Conservation (phyloP, 768 basidiomycete genomes). For the Myochromella boudieri region DNA sequence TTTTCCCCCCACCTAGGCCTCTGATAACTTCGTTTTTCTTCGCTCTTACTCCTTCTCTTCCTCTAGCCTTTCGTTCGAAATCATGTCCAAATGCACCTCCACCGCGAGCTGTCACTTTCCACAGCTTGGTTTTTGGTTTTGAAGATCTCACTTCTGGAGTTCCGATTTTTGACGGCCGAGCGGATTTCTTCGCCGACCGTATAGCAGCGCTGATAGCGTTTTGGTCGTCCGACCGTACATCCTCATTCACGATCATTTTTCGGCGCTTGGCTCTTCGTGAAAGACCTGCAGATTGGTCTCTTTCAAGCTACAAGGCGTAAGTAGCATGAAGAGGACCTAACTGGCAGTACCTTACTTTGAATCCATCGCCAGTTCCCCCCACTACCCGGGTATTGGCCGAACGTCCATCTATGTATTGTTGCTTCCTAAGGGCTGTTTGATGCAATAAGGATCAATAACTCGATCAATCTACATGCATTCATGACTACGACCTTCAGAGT, state of each 20-base stretch:
- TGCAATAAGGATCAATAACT: not conserved
- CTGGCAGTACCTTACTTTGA: constrained; percentile 35
- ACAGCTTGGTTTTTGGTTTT: constrained; percentile 32
- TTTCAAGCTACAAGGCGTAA: constrained; percentile 53
- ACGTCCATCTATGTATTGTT: constrained; percentile 66
- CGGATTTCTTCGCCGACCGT: constrained; percentile 82
- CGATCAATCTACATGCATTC: constrained; percentile 4
- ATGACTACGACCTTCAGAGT: constrained; percentile 63
- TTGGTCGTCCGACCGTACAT: constrained; percentile 58
- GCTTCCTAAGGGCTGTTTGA: constrained; percentile 68
- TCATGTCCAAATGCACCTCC: constrained; percentile 60
- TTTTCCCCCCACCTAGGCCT: constrained; percentile 52
- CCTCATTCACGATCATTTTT: constrained; percentile 83
- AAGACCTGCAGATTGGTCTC: constrained; percentile 78
- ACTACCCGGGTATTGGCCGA: constrained; percentile 33
- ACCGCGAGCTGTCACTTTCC: constrained; percentile 31
- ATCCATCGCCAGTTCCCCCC: constrained; percentile 36
- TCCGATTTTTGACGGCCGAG: constrained; percentile 75
- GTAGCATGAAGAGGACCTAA: constrained; percentile 2
- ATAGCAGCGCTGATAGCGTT: constrained; percentile 70
- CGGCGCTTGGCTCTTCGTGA: constrained; percentile 86
- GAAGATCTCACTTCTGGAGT: constrained; percentile 35
- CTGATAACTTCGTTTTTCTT: constrained; percentile 60
- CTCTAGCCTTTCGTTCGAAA: constrained; percentile 42
- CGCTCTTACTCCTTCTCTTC: constrained; percentile 60